Percentiles rank a stretch among this genome's conserved stretches.
phyloP scores from a whole-genome alignment of 805 yeast genomes.

The Sugiyamaella chiloensis region DNA sequence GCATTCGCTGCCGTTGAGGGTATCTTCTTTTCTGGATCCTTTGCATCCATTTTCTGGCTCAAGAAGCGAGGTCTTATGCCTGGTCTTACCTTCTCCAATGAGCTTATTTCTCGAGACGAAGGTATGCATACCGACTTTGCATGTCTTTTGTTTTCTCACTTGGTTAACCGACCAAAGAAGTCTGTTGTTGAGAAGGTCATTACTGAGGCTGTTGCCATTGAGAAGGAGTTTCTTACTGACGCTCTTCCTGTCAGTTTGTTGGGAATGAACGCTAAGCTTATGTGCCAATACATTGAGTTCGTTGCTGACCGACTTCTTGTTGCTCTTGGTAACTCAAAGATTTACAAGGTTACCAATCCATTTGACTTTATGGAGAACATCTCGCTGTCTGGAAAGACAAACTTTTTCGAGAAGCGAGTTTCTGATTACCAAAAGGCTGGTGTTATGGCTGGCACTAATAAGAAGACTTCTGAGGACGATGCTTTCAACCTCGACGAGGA shows the following conservation, averaged over 20 bases:
- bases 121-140: slow-evolving; percentile 99
- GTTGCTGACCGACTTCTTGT: slow-evolving; percentile 93
- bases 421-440: slow-evolving; percentile 99
- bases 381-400: slow-evolving; percentile 97
- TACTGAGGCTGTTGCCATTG: slow-evolving; percentile 93
- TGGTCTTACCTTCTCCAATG: slow-evolving; percentile 96
- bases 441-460: slow-evolving; percentile 76
- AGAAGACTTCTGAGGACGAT: slow-evolving; percentile 38
- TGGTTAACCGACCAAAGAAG: slow-evolving; percentile 81
- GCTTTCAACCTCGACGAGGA: slow-evolving; percentile 90
- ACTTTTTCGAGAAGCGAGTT: slow-evolving; percentile 98
- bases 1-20: slow-evolving; percentile 99
- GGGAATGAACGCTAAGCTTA: slow-evolving; percentile 90
- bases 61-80: slow-evolving; percentile 99
- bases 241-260: slow-evolving; percentile 90
- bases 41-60: slow-evolving; percentile 98
- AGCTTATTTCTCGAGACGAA: slow-evolving; percentile 96
- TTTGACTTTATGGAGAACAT: slow-evolving; percentile 99
- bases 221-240: slow-evolving; percentile 90
- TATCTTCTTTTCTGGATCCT: slow-evolving; percentile 96
- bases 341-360: slow-evolving; percentile 85
- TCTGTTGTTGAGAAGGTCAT: slow-evolving; percentile 79
- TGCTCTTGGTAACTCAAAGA: slow-evolving; percentile 86
- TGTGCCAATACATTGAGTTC: slow-evolving; percentile 98
- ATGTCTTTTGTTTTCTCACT: slow-evolving; percentile 88